Evolutionary conservation across 2,329 filamentous ascomycete genomes (phyloP).

Genomic region (Clonostachys rhizophaga): DNA sequence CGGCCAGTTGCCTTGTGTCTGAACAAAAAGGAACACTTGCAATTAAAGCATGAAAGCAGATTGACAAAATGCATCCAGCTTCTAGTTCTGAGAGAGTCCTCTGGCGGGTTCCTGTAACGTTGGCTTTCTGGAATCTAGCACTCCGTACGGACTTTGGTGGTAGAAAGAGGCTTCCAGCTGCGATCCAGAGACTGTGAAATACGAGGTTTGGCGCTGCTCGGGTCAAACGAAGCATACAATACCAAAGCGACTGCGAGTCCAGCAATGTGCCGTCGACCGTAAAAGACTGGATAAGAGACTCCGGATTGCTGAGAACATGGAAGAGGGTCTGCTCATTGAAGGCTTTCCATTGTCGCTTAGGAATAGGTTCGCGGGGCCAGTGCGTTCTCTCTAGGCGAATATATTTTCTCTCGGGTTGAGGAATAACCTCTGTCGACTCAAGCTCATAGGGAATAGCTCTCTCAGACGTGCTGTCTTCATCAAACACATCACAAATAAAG

Average conservation of each 20-base stretch:
- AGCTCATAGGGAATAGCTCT: slow-evolving; percentile 29
- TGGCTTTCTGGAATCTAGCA: not conserved
- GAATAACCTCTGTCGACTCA: slow-evolving; percentile 4
- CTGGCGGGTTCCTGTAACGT: slow-evolving; percentile 4
- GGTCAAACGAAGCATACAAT: slow-evolving; percentile 56
- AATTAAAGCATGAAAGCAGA: slow-evolving; percentile 59
- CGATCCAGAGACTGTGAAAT: slow-evolving; percentile 61
- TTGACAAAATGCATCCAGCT: slow-evolving; percentile 48
- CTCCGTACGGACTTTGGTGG: slow-evolving; percentile 39
- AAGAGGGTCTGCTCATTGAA: slow-evolving; percentile 64
- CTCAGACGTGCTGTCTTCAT: slow-evolving; percentile 50
- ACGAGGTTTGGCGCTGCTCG: slow-evolving; percentile 52
- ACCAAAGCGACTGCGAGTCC: slow-evolving; percentile 59
- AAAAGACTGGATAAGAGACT: slow-evolving; percentile 52
- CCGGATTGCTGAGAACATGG: slow-evolving; percentile 55
- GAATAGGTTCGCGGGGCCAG: not conserved
- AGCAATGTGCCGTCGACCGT: slow-evolving; percentile 44
- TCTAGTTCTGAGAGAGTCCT: slow-evolving; percentile 37
- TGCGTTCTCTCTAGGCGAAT: not conserved
- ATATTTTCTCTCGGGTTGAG: slow-evolving; percentile 2
- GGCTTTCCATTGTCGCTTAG: slow-evolving; percentile 37
- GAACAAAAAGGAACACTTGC: slow-evolving; percentile 48
- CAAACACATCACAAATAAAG: slow-evolving; percentile 55
- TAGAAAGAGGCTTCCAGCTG: slow-evolving; percentile 52
- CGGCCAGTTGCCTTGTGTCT: slow-evolving; percentile 43